These are phyloP conservation scores for Phyllosticta paracitricarpa DNA, from an alignment of 2,329 filamentous ascomycete species.

Conservation along the genomic window DNA sequence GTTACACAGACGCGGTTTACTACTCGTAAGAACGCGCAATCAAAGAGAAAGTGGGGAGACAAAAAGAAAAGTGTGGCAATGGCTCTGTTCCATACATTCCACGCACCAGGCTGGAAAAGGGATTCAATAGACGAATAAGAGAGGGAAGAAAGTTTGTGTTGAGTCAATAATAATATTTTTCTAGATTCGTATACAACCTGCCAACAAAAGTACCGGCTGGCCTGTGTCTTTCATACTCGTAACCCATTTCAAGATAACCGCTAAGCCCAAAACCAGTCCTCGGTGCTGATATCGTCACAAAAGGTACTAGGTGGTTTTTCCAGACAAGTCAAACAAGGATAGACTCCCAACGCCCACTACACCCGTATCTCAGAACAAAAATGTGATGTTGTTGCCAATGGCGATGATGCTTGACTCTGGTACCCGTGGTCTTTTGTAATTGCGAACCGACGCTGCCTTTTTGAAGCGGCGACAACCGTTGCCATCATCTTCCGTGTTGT, in stretches of 20 bases:
- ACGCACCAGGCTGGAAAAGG: not conserved
- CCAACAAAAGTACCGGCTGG: not conserved
- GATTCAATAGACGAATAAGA: not conserved
- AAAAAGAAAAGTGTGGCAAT: not conserved
- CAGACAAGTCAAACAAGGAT: not conserved
- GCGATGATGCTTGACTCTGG: not conserved
- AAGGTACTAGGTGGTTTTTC: not conserved
- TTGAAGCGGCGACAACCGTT: not conserved
- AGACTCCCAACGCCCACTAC: not conserved
- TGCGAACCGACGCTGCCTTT: not conserved
- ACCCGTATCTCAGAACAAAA: not conserved
- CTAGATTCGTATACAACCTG: not conserved
- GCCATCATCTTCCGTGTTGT: constrained; percentile 6
- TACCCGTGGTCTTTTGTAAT: not conserved
- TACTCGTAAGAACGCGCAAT: not conserved
- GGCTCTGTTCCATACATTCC: not conserved
- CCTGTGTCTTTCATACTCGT: not conserved
- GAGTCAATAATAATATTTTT: not conserved
- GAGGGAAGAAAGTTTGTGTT: not conserved
- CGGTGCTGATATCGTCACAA: not conserved
- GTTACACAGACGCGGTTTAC: no score
- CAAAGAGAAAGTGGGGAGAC: not conserved
- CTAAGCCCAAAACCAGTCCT: not conserved
- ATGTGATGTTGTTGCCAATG: constrained; percentile 1
- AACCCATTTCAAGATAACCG: not conserved